Evolutionary conservation across 129 eudicot species (phyloP).

Genomic region (sunflower (Helianthus annuus)): DNA sequence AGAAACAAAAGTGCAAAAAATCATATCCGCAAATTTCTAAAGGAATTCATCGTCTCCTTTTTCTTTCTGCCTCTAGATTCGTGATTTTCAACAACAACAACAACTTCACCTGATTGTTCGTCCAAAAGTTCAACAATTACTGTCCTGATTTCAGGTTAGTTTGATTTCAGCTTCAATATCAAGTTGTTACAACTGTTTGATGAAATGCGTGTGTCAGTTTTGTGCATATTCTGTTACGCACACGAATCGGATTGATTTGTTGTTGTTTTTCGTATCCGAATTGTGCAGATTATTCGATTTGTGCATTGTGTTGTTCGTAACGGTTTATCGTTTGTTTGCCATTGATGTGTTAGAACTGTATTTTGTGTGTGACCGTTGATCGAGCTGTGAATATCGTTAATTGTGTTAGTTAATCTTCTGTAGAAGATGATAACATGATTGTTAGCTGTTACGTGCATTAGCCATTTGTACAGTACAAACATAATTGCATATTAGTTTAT

Average conservation of each 20-base stretch:
- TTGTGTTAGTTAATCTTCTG: slow-evolving; percentile 1
- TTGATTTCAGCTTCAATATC: slow-evolving; percentile 3
- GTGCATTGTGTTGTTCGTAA: slow-evolving; percentile 21
- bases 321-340: slow-evolving; percentile 9
- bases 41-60: slow-evolving; percentile 22
- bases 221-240: not conserved
- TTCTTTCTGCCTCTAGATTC: slow-evolving; percentile 20
- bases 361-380: not conserved
- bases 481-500: not conserved
- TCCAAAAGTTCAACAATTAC: slow-evolving; percentile 7
- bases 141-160: slow-evolving; percentile 28
- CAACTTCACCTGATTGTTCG: slow-evolving; percentile 25
- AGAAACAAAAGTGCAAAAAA: slow-evolving; percentile 26
- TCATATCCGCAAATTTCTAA: slow-evolving; percentile 15
- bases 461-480: slow-evolving; percentile 14
- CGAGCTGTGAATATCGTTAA: slow-evolving; percentile 1
- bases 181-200: slow-evolving; percentile 19
- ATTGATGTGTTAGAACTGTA: slow-evolving; percentile 7
- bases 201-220: slow-evolving; percentile 23
- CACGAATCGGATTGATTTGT: slow-evolving; percentile 1
- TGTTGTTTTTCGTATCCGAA: slow-evolving; percentile 6
- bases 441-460: slow-evolving; percentile 18
- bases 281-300: not conserved
- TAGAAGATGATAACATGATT: slow-evolving; percentile 8
- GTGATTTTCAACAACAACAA: slow-evolving; percentile 12